Conservation (phyloP, 257 asterid species). For the Petunia secreta region DNA sequence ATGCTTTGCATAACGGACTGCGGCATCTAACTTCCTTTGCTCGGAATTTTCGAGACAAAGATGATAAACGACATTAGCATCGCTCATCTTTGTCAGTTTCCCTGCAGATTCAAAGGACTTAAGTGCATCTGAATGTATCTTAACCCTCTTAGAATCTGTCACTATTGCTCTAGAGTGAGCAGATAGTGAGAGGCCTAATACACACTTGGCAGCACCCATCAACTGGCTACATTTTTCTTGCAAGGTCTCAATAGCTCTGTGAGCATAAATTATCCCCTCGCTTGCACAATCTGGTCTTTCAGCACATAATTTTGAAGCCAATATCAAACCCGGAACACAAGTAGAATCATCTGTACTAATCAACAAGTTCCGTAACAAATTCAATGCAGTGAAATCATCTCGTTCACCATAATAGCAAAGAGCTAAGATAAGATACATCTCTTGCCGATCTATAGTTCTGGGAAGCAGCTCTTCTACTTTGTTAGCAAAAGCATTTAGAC, state of each 20-base stretch:
- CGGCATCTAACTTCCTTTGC: slow-evolving; percentile 83
- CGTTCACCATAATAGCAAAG: slow-evolving; percentile 83
- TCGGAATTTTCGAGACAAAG: slow-evolving; percentile 76
- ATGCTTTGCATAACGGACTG: slow-evolving; percentile 58
- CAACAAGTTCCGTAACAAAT: slow-evolving; percentile 63
- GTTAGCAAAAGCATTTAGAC: slow-evolving; percentile 66
- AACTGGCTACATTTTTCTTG: slow-evolving; percentile 56
- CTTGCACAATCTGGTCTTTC: slow-evolving; percentile 42
- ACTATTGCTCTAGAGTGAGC: slow-evolving; percentile 45
- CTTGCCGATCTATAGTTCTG: slow-evolving; percentile 58
- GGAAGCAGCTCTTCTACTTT: slow-evolving; percentile 89
- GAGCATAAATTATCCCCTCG: slow-evolving; percentile 71
- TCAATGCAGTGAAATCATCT: slow-evolving; percentile 58
- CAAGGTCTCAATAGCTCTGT: slow-evolving; percentile 53
- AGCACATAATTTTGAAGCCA: slow-evolving; percentile 70
- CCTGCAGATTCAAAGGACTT: slow-evolving; percentile 69
- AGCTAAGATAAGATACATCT: slow-evolving; percentile 68
- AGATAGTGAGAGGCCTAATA: slow-evolving; percentile 71
- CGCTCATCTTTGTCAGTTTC: slow-evolving; percentile 57
- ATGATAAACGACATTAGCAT: slow-evolving; percentile 59
- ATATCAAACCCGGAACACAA: slow-evolving; percentile 55
- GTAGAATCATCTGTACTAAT: slow-evolving; percentile 40
- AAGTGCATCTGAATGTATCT: slow-evolving; percentile 61
- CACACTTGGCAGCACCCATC: slow-evolving; percentile 60
- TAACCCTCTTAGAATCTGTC: slow-evolving; percentile 54